phyloP scores from a whole-genome alignment of 2,329 filamentous ascomycete species.

The Cladobotryum mycophilum region DNA sequence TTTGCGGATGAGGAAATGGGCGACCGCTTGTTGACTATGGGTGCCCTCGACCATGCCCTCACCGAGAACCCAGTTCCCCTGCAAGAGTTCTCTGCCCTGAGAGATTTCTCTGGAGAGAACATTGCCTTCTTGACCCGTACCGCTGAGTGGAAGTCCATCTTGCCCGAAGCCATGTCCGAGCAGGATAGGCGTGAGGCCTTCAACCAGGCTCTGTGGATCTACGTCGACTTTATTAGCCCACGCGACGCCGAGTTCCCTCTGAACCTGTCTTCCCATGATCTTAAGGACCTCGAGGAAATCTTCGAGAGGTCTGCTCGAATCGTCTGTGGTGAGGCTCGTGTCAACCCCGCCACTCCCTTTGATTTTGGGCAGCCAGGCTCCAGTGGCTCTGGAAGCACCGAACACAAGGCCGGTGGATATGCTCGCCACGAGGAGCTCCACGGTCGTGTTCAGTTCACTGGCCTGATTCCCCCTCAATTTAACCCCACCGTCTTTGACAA shows the following conservation, averaged over 20 bases:
- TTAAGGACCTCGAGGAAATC: slow-evolving; percentile 43
- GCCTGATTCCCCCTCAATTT: slow-evolving; percentile 42
- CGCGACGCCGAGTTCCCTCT: slow-evolving; percentile 56
- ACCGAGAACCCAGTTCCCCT: slow-evolving; percentile 51
- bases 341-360: slow-evolving; percentile 34
- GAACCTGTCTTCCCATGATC: slow-evolving; percentile 52
- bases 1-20: slow-evolving; percentile 14
- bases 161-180: slow-evolving; percentile 8
- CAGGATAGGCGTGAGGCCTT: slow-evolving; percentile 38
- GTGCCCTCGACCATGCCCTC: slow-evolving; percentile 54
- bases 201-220: slow-evolving; percentile 54
- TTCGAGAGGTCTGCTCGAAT: slow-evolving; percentile 47
- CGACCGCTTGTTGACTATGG: slow-evolving; percentile 49
- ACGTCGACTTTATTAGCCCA: slow-evolving; percentile 52
- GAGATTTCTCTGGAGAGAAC: slow-evolving; percentile 65
- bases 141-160: slow-evolving; percentile 43
- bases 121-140: slow-evolving; percentile 57
- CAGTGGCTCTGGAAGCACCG: neutral
- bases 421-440: neutral
- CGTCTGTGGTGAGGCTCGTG: slow-evolving; percentile 30
- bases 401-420: neutral
- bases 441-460: slow-evolving; percentile 23
- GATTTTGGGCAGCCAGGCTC: slow-evolving; percentile 14
- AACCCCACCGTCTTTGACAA: slow-evolving; percentile 48
- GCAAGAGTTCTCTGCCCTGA: slow-evolving; percentile 55